phyloP scores from a whole-genome alignment of 306 rosid genomes.

The Cicer pinnatifidum region DNA sequence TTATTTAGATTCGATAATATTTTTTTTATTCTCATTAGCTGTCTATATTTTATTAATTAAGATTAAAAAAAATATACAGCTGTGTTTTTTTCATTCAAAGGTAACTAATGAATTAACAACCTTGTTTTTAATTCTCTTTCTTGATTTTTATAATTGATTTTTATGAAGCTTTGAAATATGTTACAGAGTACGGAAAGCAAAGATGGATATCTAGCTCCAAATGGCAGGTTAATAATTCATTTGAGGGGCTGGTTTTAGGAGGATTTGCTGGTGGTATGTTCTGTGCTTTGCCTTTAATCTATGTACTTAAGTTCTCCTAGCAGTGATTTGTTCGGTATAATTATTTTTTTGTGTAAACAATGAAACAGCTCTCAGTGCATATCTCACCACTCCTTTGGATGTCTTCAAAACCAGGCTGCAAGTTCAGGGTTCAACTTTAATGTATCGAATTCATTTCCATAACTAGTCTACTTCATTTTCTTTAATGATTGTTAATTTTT shows the following conservation, averaged over 20 bases:
- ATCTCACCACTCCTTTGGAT: slow-evolving; percentile 88
- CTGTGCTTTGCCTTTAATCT: slow-evolving; percentile 39
- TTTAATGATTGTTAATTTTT: neutral
- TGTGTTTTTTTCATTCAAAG: too few relatives aligned
- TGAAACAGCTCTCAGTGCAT: slow-evolving; percentile 71
- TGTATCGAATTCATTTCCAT: slow-evolving; percentile 49
- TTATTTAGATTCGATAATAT: too few relatives aligned
- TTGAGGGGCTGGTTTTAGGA: slow-evolving; percentile 76
- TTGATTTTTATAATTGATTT: too few relatives aligned
- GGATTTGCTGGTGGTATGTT: slow-evolving; percentile 86
- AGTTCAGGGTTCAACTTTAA: slow-evolving; percentile 73
- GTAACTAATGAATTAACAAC: too few relatives aligned
- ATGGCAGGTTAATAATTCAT: slow-evolving; percentile 56
- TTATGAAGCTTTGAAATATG: slow-evolving; percentile 67
- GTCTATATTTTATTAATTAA: too few relatives aligned
- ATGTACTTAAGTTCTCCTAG: slow-evolving; percentile 2
- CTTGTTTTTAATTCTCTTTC: too few relatives aligned
- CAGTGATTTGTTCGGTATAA: neutral
- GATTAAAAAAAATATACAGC: too few relatives aligned
- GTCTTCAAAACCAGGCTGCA: slow-evolving; percentile 81
- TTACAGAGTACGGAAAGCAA: slow-evolving; percentile 61
- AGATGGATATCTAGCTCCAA: slow-evolving; percentile 53
- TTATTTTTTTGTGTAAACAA: slow-evolving; percentile 21
- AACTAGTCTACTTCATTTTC: slow-evolving; percentile 3
- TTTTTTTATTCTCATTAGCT: too few relatives aligned